These are phyloP conservation scores for Mollisia scopiformis DNA, from an alignment of 2,329 filamentous ascomycete genomes.

Conservation along the genomic window DNA sequence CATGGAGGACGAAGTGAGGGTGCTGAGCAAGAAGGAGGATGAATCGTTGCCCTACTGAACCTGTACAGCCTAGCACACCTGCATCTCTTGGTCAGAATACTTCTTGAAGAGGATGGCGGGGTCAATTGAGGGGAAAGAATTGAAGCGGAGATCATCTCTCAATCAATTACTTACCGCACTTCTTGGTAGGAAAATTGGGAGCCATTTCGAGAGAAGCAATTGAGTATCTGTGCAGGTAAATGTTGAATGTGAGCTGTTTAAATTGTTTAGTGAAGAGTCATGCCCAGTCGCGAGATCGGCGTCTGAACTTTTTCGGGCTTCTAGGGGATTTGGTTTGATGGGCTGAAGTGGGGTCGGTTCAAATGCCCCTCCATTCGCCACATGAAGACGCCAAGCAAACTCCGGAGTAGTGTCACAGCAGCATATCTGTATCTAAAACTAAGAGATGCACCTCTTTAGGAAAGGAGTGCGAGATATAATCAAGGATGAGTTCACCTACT, in stretches of 20 bases:
- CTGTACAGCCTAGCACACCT: conserved; percentile 88
- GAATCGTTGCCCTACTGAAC: conserved; percentile 93
- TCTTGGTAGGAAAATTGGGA: conserved; percentile 54
- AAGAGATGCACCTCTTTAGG: background rate
- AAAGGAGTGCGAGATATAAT: background rate
- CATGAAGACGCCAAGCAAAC: background rate
- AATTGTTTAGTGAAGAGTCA: background rate
- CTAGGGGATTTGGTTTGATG: background rate
- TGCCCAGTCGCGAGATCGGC: background rate
- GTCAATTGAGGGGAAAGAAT: conserved; percentile 3
- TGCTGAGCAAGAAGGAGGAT: conserved; percentile 89
- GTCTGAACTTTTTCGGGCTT: background rate
- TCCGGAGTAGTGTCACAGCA: background rate
- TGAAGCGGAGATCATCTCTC: background rate
- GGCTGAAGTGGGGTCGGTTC: background rate
- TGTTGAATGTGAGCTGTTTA: background rate
- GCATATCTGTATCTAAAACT: background rate
- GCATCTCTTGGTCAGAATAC: conserved; percentile 7
- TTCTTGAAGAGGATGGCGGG: conserved; percentile 10
- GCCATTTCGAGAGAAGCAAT: conserved; percentile 16
- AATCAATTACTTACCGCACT: conserved; percentile 44
- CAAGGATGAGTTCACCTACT: too few relatives aligned
- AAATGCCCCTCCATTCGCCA: background rate
- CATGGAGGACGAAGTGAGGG: conserved; percentile 83
- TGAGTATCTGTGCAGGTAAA: background rate